Evolutionary conservation across 2,329 filamentous ascomycete species (phyloP).

Genomic region (Aspergillus phoenicis): DNA sequence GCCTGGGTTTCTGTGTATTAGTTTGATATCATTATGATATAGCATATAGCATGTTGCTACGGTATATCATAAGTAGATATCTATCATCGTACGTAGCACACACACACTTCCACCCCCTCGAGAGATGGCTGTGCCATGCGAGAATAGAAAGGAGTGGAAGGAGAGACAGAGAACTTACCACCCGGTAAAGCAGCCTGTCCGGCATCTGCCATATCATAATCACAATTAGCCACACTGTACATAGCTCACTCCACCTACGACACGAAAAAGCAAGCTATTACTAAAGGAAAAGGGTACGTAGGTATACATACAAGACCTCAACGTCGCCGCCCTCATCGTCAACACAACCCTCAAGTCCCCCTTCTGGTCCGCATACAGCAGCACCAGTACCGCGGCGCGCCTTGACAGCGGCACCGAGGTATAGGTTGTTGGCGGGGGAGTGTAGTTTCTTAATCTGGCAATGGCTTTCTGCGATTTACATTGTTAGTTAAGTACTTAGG

Average conservation of each 20-base stretch:
- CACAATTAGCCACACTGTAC: not conserved
- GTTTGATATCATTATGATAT: not conserved
- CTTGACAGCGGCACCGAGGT: constrained; percentile 60
- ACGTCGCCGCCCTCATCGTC: constrained; percentile 61
- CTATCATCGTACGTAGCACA: not conserved
- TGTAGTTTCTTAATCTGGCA: constrained; percentile 58
- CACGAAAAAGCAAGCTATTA: not conserved
- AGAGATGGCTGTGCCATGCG: too few species aligned
- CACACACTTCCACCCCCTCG: not conserved
- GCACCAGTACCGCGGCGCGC: constrained; percentile 81
- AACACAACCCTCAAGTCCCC: constrained; percentile 73
- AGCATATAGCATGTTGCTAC: too few species aligned
- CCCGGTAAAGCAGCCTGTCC: constrained; percentile 87
- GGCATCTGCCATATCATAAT: constrained; percentile 51
- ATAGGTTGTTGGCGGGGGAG: constrained; percentile 61
- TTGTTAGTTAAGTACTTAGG: not conserved
- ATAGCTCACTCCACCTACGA: not conserved
- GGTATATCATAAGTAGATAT: too few species aligned
- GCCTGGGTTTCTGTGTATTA: constrained; percentile 9
- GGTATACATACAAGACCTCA: constrained; percentile 58
- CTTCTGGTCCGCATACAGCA: constrained; percentile 80
- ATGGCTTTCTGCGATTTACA: constrained; percentile 51
- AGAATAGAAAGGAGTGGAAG: not conserved
- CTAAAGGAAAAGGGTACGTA: not conserved
- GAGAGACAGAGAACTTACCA: constrained; percentile 58